phyloP scores from a whole-genome alignment of 305 asterid genomes.

The Solanum hybrid region DNA sequence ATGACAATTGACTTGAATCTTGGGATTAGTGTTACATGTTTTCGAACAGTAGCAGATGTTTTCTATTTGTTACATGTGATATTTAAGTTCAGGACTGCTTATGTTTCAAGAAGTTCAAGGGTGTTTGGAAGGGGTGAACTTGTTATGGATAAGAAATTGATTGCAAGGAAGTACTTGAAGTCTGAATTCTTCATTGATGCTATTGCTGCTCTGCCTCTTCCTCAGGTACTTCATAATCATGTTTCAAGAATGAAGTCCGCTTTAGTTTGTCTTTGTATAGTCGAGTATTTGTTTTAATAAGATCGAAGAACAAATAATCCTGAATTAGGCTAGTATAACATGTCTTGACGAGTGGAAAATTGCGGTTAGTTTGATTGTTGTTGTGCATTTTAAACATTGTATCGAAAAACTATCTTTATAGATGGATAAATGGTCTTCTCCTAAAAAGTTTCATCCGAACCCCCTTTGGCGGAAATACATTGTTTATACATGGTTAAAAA shows the following conservation, averaged over 20 bases:
- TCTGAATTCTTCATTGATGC: conserved; percentile 50
- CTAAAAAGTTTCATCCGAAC: background rate
- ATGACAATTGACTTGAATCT: conserved; percentile 50
- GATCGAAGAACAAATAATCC: background rate
- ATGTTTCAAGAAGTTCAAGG: conserved; percentile 67
- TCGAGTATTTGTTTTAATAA: background rate
- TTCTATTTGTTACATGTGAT: conserved; percentile 45
- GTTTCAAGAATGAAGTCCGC: background rate
- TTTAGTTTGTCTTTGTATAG: background rate
- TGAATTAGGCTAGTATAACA: background rate
- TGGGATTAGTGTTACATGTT: conserved; percentile 52
- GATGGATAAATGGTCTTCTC: background rate
- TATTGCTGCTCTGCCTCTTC: conserved; percentile 67
- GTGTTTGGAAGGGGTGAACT: conserved; percentile 76
- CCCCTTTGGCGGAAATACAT: background rate
- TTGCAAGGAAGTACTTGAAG: conserved; percentile 46
- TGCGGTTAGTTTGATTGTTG: background rate
- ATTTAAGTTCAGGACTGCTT: conserved; percentile 58
- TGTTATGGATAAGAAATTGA: conserved; percentile 53
- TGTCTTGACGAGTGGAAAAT: background rate
- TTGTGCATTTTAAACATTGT: background rate
- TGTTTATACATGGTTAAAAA: background rate
- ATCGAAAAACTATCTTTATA: background rate
- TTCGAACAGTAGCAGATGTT: conserved; percentile 54
- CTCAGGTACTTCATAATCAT: conserved; percentile 42